These are phyloP conservation scores for Alternaria ventricosa DNA, from an alignment of 2,329 filamentous ascomycete species.

Conservation along the genomic window DNA sequence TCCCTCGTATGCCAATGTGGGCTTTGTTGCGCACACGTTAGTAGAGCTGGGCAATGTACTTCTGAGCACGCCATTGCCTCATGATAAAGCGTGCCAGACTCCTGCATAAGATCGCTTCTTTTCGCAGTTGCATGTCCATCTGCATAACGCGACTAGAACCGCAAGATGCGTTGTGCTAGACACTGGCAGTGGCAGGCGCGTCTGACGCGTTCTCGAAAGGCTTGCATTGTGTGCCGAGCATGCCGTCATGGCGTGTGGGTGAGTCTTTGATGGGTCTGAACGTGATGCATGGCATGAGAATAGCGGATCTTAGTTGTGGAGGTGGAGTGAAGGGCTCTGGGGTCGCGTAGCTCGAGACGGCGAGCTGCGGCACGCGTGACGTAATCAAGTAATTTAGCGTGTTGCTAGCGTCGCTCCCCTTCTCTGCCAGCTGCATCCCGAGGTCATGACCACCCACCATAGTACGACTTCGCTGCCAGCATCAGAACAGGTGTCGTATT, in stretches of 20 bases:
- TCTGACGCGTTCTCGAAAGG: background rate
- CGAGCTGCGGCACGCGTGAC: background rate
- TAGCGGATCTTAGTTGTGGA: background rate
- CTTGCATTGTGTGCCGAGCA: background rate
- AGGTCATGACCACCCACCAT: background rate
- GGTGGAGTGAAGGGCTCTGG: background rate
- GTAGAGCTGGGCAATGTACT: background rate
- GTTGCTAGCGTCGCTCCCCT: background rate
- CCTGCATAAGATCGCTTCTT: background rate
- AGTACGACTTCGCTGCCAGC: background rate
- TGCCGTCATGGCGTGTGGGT: background rate
- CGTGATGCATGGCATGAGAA: background rate
- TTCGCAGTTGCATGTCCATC: background rate
- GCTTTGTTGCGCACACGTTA: background rate
- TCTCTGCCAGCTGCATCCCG: background rate
- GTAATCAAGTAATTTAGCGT: background rate
- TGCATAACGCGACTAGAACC: background rate
- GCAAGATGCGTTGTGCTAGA: background rate
- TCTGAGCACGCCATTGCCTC: background rate
- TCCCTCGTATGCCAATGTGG: background rate
- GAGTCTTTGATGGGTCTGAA: background rate
- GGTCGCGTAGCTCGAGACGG: too few species aligned
- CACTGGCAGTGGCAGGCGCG: background rate
- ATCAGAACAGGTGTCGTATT: rapidly evolving
- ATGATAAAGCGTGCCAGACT: background rate